These are phyloP conservation scores for Zasmidium citrigriseum DNA, from an alignment of 2,329 filamentous ascomycete genomes.

Conservation along the genomic window DNA sequence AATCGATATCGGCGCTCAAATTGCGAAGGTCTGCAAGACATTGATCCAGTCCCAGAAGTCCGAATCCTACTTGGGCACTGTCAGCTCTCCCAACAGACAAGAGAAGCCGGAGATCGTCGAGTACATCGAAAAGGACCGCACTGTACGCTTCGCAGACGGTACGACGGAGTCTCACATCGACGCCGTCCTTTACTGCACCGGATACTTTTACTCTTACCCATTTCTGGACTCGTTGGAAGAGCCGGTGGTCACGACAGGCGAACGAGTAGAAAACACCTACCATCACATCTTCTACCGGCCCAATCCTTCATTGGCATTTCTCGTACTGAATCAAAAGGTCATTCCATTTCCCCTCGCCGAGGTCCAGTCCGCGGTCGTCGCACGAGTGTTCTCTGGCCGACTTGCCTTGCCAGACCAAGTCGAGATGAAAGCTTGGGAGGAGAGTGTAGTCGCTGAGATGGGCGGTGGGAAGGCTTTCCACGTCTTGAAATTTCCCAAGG, in stretches of 20 bases:
- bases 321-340: slow-evolving; percentile 75
- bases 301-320: slow-evolving; percentile 77
- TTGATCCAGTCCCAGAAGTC: slow-evolving; percentile 65
- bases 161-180: slow-evolving; percentile 69
- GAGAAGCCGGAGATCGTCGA: slow-evolving; percentile 56
- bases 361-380: slow-evolving; percentile 74
- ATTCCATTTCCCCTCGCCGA: slow-evolving; percentile 85
- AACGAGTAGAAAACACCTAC: slow-evolving; percentile 71
- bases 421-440: slow-evolving; percentile 72
- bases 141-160: slow-evolving; percentile 68
- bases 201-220: slow-evolving; percentile 82
- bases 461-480: slow-evolving; percentile 57
- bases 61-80: slow-evolving; percentile 47
- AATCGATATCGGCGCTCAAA: slow-evolving; percentile 78
- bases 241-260: slow-evolving; percentile 67
- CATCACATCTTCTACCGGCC: slow-evolving; percentile 76
- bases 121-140: slow-evolving; percentile 58
- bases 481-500: slow-evolving; percentile 58
- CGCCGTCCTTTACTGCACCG: slow-evolving; percentile 81
- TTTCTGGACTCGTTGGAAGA: slow-evolving; percentile 60
- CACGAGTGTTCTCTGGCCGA: slow-evolving; percentile 73
- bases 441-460: slow-evolving; percentile 33
- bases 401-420: slow-evolving; percentile 62
- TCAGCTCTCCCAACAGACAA: slow-evolving; percentile 54
- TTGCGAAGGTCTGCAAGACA: slow-evolving; percentile 59